Conservation (phyloP, 2,329 filamentous ascomycete genomes). For the Colletotrichum orchidophilum region DNA sequence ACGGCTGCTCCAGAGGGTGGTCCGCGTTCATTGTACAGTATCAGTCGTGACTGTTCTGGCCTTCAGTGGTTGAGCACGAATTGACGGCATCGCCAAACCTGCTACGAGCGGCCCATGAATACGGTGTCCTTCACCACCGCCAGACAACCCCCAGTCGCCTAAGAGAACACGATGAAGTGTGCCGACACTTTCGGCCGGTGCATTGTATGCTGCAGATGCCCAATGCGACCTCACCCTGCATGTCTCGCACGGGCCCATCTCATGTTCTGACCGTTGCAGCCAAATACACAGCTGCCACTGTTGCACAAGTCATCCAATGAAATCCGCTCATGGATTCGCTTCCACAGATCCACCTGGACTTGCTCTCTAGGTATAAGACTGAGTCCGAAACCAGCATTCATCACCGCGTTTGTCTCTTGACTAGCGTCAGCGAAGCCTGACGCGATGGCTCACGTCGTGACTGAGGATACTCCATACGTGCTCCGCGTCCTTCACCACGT, state of each 20-base stretch:
- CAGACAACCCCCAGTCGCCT: too few relatives aligned
- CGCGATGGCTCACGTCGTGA: background rate
- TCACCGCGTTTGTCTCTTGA: background rate
- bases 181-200: background rate
- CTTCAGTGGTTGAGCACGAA: too few relatives aligned
- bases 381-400: background rate
- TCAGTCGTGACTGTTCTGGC: too few relatives aligned
- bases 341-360: background rate
- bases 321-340: background rate
- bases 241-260: background rate
- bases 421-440: background rate
- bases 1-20: too few relatives aligned
- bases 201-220: background rate
- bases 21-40: too few relatives aligned
- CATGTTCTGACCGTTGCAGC: background rate
- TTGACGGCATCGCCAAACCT: too few relatives aligned
- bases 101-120: too few relatives aligned
- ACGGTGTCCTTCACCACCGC: too few relatives aligned
- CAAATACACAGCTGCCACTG: background rate
- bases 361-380: background rate
- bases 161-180: too few relatives aligned
- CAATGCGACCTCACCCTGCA: background rate
- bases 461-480: too few relatives aligned
- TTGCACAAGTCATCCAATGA: background rate
- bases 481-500: too few relatives aligned